A percentile compares a stretch with the other conserved stretches of the same genome.
phyloP scores from a whole-genome alignment of 805 yeast genomes.

The Yarrowia porcina region DNA sequence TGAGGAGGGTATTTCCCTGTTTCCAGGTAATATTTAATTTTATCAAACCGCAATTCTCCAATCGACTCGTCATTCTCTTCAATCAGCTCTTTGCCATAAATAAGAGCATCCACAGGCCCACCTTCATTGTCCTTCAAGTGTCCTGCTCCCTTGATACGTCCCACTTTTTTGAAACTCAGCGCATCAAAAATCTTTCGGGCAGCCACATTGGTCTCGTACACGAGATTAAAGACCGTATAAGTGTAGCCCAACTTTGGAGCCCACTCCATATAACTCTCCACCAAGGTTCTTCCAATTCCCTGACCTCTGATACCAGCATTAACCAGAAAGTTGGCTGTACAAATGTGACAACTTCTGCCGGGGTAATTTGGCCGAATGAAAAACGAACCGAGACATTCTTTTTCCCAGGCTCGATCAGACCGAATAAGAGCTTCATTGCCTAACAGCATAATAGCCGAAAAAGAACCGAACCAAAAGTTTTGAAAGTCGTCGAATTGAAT shows the following conservation, averaged over 20 bases:
- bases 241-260: constrained; percentile 86
- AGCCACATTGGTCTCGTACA: constrained; percentile 83
- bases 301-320: constrained; percentile 90
- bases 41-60: constrained; percentile 56
- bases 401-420: constrained; percentile 77
- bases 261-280: constrained; percentile 86
- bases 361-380: constrained; percentile 85
- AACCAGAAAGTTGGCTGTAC: constrained; percentile 82
- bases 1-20: constrained; percentile 84
- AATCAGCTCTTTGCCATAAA: constrained; percentile 77
- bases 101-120: constrained; percentile 75
- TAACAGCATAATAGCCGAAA: constrained; percentile 72
- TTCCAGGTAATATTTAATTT: constrained; percentile 70
- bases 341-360: constrained; percentile 89
- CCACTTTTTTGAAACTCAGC: constrained; percentile 71
- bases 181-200: constrained; percentile 77
- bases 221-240: constrained; percentile 75
- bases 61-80: constrained; percentile 49
- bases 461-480: constrained; percentile 82
- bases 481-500: constrained; percentile 72
- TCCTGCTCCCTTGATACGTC: constrained; percentile 83
- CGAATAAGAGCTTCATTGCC: constrained; percentile 62
- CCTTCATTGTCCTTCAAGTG: constrained; percentile 77
- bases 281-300: constrained; percentile 83
- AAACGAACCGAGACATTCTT: constrained; percentile 86